These are phyloP conservation scores for Hymenoscyphus fraxineus DNA, from an alignment of 2,329 filamentous ascomycete genomes.

Conservation along the genomic window DNA sequence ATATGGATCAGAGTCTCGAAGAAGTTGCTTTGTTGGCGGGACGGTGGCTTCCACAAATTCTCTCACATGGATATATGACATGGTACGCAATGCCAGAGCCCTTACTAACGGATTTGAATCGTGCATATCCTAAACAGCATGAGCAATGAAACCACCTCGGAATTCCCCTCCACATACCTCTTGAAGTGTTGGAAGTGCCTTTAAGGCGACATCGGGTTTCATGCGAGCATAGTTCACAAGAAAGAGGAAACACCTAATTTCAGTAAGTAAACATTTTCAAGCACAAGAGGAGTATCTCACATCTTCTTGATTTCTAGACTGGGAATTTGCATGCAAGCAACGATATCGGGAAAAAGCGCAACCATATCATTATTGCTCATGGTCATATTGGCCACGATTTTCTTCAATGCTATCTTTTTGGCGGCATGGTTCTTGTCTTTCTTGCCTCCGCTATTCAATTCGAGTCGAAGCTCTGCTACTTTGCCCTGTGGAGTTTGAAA, in stretches of 20 bases:
- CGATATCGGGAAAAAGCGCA: constrained; percentile 89
- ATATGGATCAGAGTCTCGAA: constrained; percentile 87
- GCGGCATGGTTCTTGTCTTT: constrained; percentile 95
- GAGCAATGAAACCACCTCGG: constrained; percentile 4
- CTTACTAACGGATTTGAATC: constrained; percentile 89
- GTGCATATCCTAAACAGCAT: constrained; percentile 71
- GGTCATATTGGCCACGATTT: constrained; percentile 99
- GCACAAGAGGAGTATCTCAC: constrained; percentile 48
- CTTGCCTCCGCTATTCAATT: constrained; percentile 89
- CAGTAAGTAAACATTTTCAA: constrained; percentile 23
- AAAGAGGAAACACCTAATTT: constrained; percentile 86
- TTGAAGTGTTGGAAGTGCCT: constrained; percentile 83
- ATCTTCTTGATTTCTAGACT: constrained; percentile 99
- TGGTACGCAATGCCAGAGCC: constrained; percentile 86
- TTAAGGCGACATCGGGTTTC: constrained; percentile 90
- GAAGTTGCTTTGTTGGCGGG: constrained; percentile 74
- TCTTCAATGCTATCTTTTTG: constrained; percentile 98
- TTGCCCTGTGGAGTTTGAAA: constrained; percentile 73
- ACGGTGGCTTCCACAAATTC: constrained; percentile 93
- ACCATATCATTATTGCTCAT: constrained; percentile 99
- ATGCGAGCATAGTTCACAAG: constrained; percentile 94
- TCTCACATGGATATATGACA: constrained; percentile 94
- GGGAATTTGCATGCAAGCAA: constrained; percentile 90
- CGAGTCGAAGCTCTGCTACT: constrained; percentile 91
- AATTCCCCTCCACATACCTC: constrained; percentile 50